Base-by-base conservation (phyloP, 2,329 filamentous ascomycete species). In the Chrysoporthe deuterocubensis region DNA sequence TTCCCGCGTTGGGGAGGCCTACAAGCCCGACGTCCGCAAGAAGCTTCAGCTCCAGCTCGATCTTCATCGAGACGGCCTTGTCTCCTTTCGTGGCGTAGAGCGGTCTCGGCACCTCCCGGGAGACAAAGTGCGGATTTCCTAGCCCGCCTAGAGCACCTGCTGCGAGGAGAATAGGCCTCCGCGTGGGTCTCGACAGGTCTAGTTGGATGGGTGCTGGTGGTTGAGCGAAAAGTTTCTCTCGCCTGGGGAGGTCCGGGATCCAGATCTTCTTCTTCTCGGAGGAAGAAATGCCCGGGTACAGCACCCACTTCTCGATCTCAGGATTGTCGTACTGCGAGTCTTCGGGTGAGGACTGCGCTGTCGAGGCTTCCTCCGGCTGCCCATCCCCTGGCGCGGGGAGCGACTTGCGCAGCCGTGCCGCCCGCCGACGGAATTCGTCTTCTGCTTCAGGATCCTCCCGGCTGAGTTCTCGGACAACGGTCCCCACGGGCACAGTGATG, bases 11-110 rank as follows among this genome's bases (percentile, higher is more conserved):
- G 1, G 96, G 96, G 18, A 98, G 87, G 0, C 96, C 96, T 18
- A 99, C 96, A 2, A 99, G 85, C 0, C 96, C 96, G 8, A 99
- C 91, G 78, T 99, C 96, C 5, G 96, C 96, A 52, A 99, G 89
- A 11, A 99, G 87, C 83, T 97, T 98, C 70, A 99, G 86, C 78
- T 99, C 96, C 16, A 99, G 86, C 76, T 97, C 90, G 46, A 99
- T 81, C 60, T 90, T 89, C 75, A 99, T 83, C 50, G 87, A 90
- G 74, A 96, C 88, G 48, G 93, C 92, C 14, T 87, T 84, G 72
- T 97, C 93, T 54, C 96, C 96, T 72, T 89, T 92, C 0, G 94
- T 97, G 6, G 95, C 96, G 77, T 94, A 97, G 74, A 95, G 90
- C 0, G 96, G 96, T 54, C 91, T 86, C 3, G 89, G 87, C 62